Evolutionary conservation across 768 basidiomycete genomes (phyloP), one percentile per base, ranked within the genome.

Genomic region (Leucogyrophana mollusca): DNA sequence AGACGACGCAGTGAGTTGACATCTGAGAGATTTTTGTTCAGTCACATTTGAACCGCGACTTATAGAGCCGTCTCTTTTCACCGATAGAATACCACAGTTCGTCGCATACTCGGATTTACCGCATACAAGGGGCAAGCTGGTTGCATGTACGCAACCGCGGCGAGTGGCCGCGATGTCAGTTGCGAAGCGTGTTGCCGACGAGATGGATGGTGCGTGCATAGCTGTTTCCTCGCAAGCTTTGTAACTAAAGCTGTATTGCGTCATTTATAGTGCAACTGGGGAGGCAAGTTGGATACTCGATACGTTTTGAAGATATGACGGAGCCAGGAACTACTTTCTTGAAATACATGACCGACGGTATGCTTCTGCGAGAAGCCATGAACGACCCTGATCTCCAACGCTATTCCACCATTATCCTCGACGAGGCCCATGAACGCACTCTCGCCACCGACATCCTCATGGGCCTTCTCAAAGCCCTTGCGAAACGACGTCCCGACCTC

Each of bases 341-440:
- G 53, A 97, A 96, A 65, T 98, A 99, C 73, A 96, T 98, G 94
- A 99, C 96, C 13, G 96, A 99, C 57, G 96, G 95, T 79, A 96
- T 97, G 94, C 83, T 92, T 45, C 80, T 95, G n/a, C 85, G 94
- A 16, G 94, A 96, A 71, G 94, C 93, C 4, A 99, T 97, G 94
- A 91, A 94, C 67, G 95, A 98, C 67, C 88, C 91, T 8, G 77
- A 81, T 16, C 79, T 98, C 32, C 73, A 78, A 21, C 83, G 94
- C 3, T 99, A 99, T 66, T 95, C 92, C 16, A 97, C 95, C 17
- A 94, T 99, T 68, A 98, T 99, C 58, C 82, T 98, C 46, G 96
- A 99, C 65, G 96, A 99, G 71, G 96, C 93, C 4, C 96, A 99
- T 72, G 96, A 99, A 72, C 87, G 95, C 51, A 98, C 96, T 0